phyloP scores from a whole-genome alignment of 108 stramenopile genomes.

The Schizochytrium sp. region DNA sequence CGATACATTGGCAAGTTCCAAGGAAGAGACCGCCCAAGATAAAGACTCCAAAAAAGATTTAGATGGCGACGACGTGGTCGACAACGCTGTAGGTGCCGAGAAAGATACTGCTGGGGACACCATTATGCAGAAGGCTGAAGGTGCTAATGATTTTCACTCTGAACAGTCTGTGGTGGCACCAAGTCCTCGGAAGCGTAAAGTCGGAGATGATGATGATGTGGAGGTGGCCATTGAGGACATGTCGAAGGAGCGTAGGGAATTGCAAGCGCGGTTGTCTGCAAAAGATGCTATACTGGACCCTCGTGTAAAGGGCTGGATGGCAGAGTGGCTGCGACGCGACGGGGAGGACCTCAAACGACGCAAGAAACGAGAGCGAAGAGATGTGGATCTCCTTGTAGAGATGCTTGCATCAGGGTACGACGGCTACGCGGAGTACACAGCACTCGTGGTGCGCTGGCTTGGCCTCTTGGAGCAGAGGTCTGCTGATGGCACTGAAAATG shows the following conservation, averaged over 20 bases:
- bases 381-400: conserved; percentile 2
- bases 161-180: not conserved
- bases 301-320: conserved; percentile 45
- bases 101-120: not conserved
- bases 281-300: conserved; percentile 57
- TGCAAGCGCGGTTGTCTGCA: conserved; percentile 14
- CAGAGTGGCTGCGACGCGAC: conserved; percentile 21
- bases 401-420: conserved; percentile 55
- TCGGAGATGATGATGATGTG: conserved; percentile 36
- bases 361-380: not conserved
- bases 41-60: not conserved
- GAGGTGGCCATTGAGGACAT: conserved; percentile 47
- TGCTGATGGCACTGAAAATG: too few relatives aligned
- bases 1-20: not conserved
- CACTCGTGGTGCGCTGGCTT: conserved; percentile 27
- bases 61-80: not conserved
- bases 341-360: conserved; percentile 10
- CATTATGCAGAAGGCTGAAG: conserved; percentile 24
- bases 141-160: not conserved
- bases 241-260: conserved; percentile 1
- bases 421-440: conserved; percentile 41
- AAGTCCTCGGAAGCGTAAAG: conserved; percentile 39
- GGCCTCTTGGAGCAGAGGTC: not conserved
- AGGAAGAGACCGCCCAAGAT: not conserved
- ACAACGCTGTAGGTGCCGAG: not conserved